These are phyloP conservation scores for Plectosphaerella sp. DNA, from an alignment of 2,329 filamentous ascomycete species.

Conservation along the genomic window DNA sequence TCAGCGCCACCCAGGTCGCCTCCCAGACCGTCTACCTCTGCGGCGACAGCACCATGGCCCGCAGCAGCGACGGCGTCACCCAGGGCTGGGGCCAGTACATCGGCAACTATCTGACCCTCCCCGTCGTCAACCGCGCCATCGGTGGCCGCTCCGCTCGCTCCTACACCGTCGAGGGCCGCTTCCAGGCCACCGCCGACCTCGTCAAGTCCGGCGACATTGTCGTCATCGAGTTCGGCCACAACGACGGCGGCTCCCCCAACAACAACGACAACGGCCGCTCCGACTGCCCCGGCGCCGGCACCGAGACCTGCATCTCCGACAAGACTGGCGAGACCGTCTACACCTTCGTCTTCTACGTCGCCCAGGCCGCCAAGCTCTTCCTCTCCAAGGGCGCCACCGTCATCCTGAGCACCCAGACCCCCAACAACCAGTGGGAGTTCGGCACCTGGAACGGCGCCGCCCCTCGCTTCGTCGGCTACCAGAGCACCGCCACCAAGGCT, in stretches of 20 bases:
- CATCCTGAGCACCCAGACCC: slow-evolving; percentile 52
- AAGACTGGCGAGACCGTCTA: slow-evolving; percentile 44
- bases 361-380: slow-evolving; percentile 50
- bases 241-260: slow-evolving; percentile 57
- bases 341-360: slow-evolving; percentile 57
- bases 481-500: background rate
- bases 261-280: slow-evolving; percentile 56
- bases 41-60: slow-evolving; percentile 60
- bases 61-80: slow-evolving; percentile 23
- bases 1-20: slow-evolving; percentile 11
- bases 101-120: slow-evolving; percentile 34
- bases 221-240: slow-evolving; percentile 69
- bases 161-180: slow-evolving; percentile 62
- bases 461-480: background rate
- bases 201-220: slow-evolving; percentile 59
- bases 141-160: slow-evolving; percentile 63
- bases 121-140: slow-evolving; percentile 55
- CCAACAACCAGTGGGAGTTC: slow-evolving; percentile 55
- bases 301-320: slow-evolving; percentile 40
- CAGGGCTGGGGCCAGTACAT: slow-evolving; percentile 57
- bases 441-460: slow-evolving; percentile 34
- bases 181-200: slow-evolving; percentile 48
- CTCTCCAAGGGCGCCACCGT: slow-evolving; percentile 55
- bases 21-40: slow-evolving; percentile 46
- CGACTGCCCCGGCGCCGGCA: slow-evolving; percentile 51